Conservation (phyloP, 257 asterid species). For the Osmanthus fragrans region DNA sequence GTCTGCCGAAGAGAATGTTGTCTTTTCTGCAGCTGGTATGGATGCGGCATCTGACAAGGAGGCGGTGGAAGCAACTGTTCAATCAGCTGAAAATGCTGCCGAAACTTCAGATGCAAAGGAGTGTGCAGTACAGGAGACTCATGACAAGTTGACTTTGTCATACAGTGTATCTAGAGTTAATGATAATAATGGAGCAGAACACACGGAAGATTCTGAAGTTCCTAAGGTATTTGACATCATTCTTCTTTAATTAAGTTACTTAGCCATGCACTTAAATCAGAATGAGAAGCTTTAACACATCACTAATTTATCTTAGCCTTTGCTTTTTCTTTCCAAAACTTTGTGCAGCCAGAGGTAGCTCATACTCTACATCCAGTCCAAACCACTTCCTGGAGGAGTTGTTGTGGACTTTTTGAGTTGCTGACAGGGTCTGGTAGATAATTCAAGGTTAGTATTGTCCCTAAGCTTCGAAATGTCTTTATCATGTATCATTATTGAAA, state of each 20-base stretch:
- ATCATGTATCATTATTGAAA: not conserved
- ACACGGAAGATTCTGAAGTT: slow-evolving; percentile 33
- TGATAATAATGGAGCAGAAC: slow-evolving; percentile 12
- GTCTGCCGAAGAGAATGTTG: slow-evolving; percentile 6
- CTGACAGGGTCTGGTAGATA: slow-evolving; percentile 35
- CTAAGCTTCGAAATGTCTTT: not conserved
- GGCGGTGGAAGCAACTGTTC: slow-evolving; percentile 17
- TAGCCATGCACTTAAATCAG: not conserved
- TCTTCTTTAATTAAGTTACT: not conserved
- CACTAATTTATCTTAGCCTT: not conserved
- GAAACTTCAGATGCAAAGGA: slow-evolving; percentile 26
- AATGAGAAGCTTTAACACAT: not conserved
- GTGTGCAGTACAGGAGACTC: slow-evolving; percentile 15
- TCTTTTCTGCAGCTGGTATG: not conserved
- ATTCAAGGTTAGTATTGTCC: slow-evolving; percentile 28
- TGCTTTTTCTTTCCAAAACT: not conserved
- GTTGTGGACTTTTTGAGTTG: slow-evolving; percentile 69
- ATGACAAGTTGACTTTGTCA: slow-evolving; percentile 22
- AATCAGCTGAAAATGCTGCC: not conserved
- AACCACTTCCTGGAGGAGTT: slow-evolving; percentile 64
- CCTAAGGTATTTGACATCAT: slow-evolving; percentile 44
- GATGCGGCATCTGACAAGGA: slow-evolving; percentile 7
- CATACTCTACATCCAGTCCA: slow-evolving; percentile 37
- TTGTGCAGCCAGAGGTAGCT: slow-evolving; percentile 47
- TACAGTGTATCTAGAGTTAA: slow-evolving; percentile 21